Conservation (phyloP, 2,329 filamentous ascomycete genomes). For the Teratosphaeria viscida region DNA sequence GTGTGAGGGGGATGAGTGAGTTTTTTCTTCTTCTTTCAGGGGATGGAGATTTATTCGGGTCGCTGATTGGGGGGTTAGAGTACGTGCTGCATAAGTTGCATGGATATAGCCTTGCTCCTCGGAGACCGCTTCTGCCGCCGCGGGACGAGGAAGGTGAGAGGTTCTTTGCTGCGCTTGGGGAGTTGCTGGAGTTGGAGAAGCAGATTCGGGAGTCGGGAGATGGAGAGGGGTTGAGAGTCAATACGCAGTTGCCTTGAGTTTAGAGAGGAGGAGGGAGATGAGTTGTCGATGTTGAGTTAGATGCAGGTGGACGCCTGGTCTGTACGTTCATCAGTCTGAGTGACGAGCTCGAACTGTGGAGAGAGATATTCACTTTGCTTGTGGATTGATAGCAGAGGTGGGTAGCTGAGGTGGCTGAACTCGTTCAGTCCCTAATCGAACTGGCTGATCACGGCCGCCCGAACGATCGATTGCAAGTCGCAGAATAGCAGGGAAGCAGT, state of each 20-base stretch:
- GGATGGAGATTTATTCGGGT: neutral
- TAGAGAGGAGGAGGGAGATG: too few relatives aligned
- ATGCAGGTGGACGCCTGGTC: too few relatives aligned
- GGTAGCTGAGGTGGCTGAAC: too few relatives aligned
- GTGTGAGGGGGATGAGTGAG: neutral
- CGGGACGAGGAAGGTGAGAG: neutral
- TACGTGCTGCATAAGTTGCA: neutral
- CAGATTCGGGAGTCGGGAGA: neutral
- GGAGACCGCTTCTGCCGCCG: neutral
- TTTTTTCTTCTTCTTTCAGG: neutral
- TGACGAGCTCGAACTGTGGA: too few relatives aligned
- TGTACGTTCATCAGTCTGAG: too few relatives aligned
- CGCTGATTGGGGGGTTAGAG: neutral
- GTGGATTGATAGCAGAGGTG: too few relatives aligned
- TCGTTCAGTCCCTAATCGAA: too few relatives aligned
- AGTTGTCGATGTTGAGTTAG: too few relatives aligned
- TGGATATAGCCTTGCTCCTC: neutral
- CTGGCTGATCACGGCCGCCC: too few relatives aligned
- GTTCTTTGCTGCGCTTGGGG: neutral
- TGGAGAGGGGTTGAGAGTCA: neutral
- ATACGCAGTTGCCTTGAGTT: neutral
- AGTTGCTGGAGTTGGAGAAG: neutral
- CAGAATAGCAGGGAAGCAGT: too few relatives aligned
- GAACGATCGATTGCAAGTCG: too few relatives aligned
- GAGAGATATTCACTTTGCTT: too few relatives aligned